These are phyloP conservation scores for Meredithiella fracta DNA, from an alignment of 2,329 filamentous ascomycete genomes.

Conservation along the genomic window DNA sequence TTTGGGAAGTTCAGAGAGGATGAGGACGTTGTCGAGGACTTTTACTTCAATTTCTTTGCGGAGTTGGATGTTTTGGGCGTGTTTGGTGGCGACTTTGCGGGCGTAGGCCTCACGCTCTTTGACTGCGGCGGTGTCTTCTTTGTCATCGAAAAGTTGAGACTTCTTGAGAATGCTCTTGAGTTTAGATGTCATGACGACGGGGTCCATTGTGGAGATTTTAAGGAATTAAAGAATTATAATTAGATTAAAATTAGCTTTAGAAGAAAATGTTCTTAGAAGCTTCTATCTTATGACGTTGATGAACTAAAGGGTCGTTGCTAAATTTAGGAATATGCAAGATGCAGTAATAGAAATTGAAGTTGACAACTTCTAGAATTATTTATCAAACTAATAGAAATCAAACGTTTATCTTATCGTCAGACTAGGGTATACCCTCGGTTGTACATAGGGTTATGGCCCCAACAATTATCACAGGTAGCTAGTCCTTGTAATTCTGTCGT, in stretches of 20 bases:
- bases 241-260: neutral
- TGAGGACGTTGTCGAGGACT: slow-evolving; percentile 57
- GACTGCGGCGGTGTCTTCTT: slow-evolving; percentile 5
- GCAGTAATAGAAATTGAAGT: neutral
- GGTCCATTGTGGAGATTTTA: slow-evolving; percentile 5
- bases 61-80: slow-evolving; percentile 67
- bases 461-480: neutral
- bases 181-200: slow-evolving; percentile 15
- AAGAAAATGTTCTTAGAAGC: neutral
- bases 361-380: neutral
- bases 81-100: slow-evolving; percentile 55
- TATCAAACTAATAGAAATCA: neutral
- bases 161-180: slow-evolving; percentile 48
- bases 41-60: slow-evolving; percentile 61
- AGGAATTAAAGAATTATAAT: neutral
- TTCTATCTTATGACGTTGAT: neutral
- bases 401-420: neutral
- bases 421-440: neutral
- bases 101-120: slow-evolving; percentile 21
- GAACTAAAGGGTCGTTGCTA: neutral
- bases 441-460: neutral
- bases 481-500: neutral
- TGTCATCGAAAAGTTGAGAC: slow-evolving; percentile 20
- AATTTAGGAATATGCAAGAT: too few species aligned
- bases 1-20: slow-evolving; percentile 46